Percentiles rank a stretch among this genome's conserved stretches.
Conservation (phyloP, 1,284 basidiomycete species). For the Papiliotrema laurentii region DNA sequence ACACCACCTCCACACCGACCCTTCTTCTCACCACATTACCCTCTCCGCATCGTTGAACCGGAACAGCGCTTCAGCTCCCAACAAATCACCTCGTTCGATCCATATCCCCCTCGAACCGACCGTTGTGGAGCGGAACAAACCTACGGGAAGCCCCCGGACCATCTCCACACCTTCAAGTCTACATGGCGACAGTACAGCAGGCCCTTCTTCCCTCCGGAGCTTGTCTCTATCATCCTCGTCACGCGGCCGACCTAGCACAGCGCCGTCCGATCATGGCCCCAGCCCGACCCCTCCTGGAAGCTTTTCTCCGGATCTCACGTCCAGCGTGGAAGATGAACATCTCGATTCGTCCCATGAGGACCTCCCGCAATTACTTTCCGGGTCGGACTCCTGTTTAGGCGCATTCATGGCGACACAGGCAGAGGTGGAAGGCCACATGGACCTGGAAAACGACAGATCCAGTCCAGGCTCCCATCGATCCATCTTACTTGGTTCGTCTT, state of each 20-base stretch:
- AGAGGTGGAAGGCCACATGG: not conserved
- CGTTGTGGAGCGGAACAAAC: conserved; percentile 6
- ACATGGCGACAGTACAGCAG: no score
- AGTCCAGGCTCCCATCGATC: not conserved
- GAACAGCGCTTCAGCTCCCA: not conserved
- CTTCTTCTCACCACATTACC: conserved; percentile 41
- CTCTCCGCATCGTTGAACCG: conserved; percentile 19
- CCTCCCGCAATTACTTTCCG: no score
- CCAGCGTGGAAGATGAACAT: no score
- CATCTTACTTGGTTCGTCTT: not conserved
- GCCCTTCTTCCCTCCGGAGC: no score
- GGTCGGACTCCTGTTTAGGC: no score
- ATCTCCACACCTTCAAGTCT: no score
- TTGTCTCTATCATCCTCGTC: no score
- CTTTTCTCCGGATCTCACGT: no score
- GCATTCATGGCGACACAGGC: not conserved
- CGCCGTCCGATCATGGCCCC: no score
- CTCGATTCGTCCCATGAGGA: no score
- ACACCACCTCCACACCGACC: conserved; percentile 43
- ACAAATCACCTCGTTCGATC: conserved; percentile 8
- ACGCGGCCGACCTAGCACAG: no score
- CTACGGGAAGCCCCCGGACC: conserved; percentile 1
- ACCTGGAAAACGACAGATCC: not conserved
- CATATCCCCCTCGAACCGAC: conserved; percentile 11
- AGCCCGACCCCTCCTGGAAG: no score